Evolutionary conservation across 2,329 filamentous ascomycete genomes (phyloP).

Genomic region (Mollisiaceae sp.): DNA sequence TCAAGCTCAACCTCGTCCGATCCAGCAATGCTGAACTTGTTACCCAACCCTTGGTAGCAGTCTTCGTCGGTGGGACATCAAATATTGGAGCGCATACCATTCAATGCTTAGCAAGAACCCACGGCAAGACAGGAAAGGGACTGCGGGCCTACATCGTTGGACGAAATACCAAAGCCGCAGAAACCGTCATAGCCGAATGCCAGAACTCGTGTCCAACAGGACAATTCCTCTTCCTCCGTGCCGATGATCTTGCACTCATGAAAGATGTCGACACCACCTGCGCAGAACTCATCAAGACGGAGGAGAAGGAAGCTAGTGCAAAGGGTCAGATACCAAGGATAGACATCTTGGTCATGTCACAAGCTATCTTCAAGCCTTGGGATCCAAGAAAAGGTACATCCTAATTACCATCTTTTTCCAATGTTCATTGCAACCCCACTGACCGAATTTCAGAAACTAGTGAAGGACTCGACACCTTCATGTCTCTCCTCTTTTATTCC

Average conservation of each 20-base stretch:
- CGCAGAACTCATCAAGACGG: slow-evolving; percentile 36
- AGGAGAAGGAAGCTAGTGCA: slow-evolving; percentile 26
- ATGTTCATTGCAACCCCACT: background rate
- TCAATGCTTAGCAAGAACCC: slow-evolving; percentile 11
- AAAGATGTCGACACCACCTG: slow-evolving; percentile 43
- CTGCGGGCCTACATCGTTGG: slow-evolving; percentile 45
- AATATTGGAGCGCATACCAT: slow-evolving; percentile 15
- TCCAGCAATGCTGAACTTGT: slow-evolving; percentile 15
- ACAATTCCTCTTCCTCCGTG: slow-evolving; percentile 43
- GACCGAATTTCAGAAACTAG: slow-evolving; percentile 36
- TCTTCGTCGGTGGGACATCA: slow-evolving; percentile 25
- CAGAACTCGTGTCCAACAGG: slow-evolving; percentile 38
- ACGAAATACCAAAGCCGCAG: slow-evolving; percentile 39
- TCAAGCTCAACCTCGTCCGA: slow-evolving; percentile 12
- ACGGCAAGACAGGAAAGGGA: slow-evolving; percentile 21
- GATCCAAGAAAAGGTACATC: slow-evolving; percentile 30
- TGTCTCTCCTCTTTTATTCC: slow-evolving; percentile 43
- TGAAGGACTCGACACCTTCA: slow-evolving; percentile 41
- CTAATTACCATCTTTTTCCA: background rate
- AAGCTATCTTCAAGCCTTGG: slow-evolving; percentile 17
- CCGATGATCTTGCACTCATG: slow-evolving; percentile 41
- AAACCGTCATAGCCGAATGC: slow-evolving; percentile 39
- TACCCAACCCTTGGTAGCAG: slow-evolving; percentile 23
- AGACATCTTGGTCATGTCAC: slow-evolving; percentile 44
- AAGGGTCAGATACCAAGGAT: slow-evolving; percentile 33